These are phyloP conservation scores for Daldinia decipiens DNA, from an alignment of 495 filamentous ascomycete species.

Conservation along the genomic window DNA sequence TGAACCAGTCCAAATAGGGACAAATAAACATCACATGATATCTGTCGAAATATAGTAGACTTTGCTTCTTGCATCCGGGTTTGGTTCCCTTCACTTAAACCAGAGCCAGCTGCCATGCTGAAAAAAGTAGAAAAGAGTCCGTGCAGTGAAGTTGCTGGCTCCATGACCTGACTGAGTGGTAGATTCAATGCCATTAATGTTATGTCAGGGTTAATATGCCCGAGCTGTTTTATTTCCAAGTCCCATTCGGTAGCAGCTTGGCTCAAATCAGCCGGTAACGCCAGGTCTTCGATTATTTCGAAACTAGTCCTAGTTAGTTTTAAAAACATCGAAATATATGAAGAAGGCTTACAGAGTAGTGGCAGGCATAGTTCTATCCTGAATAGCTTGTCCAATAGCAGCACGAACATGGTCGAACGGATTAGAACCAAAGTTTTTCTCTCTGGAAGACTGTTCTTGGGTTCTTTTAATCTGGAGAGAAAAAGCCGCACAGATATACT, in stretches of 20 bases:
- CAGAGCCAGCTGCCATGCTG: constrained; percentile 8
- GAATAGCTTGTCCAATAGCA: constrained; percentile 23
- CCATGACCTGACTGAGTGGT: constrained; percentile 14
- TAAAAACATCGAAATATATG: not conserved
- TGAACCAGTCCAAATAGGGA: constrained; percentile 40
- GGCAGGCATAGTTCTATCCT: constrained; percentile 26
- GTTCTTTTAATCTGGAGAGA: constrained; percentile 2
- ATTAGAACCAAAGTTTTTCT: constrained; percentile 18
- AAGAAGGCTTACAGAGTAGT: constrained; percentile 43
- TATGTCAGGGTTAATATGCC: constrained; percentile 27
- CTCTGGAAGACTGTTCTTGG: not conserved
- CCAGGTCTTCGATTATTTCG: constrained; percentile 32
- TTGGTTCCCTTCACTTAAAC: not conserved
- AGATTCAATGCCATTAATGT: constrained; percentile 25
- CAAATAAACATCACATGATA: constrained; percentile 44
- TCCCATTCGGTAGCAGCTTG: constrained; percentile 34
- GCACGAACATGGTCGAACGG: constrained; percentile 35
- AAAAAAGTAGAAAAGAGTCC: constrained; percentile 30
- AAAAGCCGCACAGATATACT: constrained; percentile 28
- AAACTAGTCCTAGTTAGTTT: constrained; percentile 37
- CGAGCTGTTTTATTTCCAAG: constrained; percentile 31
- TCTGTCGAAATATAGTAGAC: constrained; percentile 22
- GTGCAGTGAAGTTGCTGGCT: constrained; percentile 24
- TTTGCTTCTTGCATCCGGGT: constrained; percentile 12
- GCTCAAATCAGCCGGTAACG: constrained; percentile 19